These are phyloP conservation scores for Hanseniaspora lindneri DNA, from an alignment of 805 yeast genomes.

Conservation along the genomic window DNA sequence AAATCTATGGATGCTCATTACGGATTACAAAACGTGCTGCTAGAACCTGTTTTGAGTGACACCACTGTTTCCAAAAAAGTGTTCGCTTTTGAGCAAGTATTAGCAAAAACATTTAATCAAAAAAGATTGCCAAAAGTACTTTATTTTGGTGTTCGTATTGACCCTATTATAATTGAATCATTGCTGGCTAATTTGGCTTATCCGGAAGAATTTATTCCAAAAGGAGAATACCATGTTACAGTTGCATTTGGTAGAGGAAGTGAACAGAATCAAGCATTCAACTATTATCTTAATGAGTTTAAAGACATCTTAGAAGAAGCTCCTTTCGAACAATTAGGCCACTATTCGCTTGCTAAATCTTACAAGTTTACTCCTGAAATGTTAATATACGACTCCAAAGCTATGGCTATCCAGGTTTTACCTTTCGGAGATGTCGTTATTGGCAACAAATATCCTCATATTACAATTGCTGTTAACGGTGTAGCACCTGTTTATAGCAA, in stretches of 20 bases:
- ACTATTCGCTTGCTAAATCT: not conserved
- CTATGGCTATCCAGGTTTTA: constrained; percentile 45
- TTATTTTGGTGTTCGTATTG: constrained; percentile 38
- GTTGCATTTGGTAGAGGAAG: constrained; percentile 17
- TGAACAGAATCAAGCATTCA: constrained; percentile 1
- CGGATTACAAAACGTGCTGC: constrained; percentile 35
- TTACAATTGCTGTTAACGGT: constrained; percentile 48
- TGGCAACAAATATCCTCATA: constrained; percentile 44
- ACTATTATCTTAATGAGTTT: not conserved
- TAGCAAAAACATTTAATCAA: constrained; percentile 17
- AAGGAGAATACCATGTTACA: constrained; percentile 25
- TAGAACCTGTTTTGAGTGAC: constrained; percentile 40
- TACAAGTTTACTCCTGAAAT: constrained; percentile 31
- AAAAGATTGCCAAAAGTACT: constrained; percentile 26
- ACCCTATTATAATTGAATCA: constrained; percentile 17
- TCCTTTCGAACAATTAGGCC: not conserved
- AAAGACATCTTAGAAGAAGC: not conserved
- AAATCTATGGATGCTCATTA: constrained; percentile 34
- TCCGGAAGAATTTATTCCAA: not conserved
- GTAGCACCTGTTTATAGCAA: constrained; percentile 47
- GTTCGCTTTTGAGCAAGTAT: constrained; percentile 17
- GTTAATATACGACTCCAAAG: constrained; percentile 40
- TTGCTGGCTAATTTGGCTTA: constrained; percentile 18
- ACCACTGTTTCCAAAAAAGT: constrained; percentile 21
- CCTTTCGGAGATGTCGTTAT: constrained; percentile 19